These are phyloP conservation scores for Aspergillus versicolor DNA, from an alignment of 2,329 filamentous ascomycete species.

Conservation along the genomic window DNA sequence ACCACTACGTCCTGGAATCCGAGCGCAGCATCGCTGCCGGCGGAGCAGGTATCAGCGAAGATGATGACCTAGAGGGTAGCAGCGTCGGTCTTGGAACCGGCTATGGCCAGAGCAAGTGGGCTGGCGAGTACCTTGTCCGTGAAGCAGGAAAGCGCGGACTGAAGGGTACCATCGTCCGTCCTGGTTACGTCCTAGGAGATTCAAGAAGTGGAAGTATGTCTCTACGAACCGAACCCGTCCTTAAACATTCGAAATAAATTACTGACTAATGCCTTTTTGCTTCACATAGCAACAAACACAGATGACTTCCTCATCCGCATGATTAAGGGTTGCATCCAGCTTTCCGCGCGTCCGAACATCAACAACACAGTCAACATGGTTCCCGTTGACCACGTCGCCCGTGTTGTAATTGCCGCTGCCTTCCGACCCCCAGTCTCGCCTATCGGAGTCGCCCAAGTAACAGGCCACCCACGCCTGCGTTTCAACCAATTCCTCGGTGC, in stretches of 20 bases:
- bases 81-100: conserved; percentile 75
- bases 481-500: conserved; percentile 75
- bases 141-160: conserved; percentile 78
- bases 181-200: conserved; percentile 82
- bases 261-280: not conserved
- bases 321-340: conserved; percentile 82
- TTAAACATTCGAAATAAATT: not conserved
- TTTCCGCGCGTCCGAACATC: conserved; percentile 71
- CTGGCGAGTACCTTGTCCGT: conserved; percentile 67
- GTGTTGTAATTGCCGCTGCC: conserved; percentile 73
- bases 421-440: conserved; percentile 60
- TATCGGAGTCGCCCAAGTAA: conserved; percentile 71
- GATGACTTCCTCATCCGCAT: conserved; percentile 91
- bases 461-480: conserved; percentile 72
- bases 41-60: conserved; percentile 66
- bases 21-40: conserved; percentile 61
- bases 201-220: conserved; percentile 57
- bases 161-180: conserved; percentile 71
- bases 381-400: conserved; percentile 78
- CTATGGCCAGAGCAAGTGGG: conserved; percentile 93
- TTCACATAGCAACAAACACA: conserved; percentile 57
- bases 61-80: conserved; percentile 76
- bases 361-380: conserved; percentile 86
- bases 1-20: conserved; percentile 76
- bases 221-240: not conserved